Conservation (phyloP, 768 basidiomycete species). For the Coprinopsis sp. region DNA sequence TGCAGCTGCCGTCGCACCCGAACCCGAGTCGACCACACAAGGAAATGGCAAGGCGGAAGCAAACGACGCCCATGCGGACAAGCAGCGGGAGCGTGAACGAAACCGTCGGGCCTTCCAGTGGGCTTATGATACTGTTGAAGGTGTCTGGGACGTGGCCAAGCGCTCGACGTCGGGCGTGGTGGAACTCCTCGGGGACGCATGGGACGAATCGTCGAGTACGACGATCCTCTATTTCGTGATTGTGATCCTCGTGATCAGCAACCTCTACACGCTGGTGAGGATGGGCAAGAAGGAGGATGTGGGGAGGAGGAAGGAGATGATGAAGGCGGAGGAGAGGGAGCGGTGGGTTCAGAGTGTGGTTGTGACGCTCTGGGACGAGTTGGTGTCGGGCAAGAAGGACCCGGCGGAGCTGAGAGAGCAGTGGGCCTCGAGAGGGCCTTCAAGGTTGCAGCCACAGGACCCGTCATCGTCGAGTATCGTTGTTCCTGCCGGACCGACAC, state of each 20-base stretch:
- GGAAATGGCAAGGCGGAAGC: background rate
- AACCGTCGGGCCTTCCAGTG: conserved; percentile 75
- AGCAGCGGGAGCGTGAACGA: conserved; percentile 63
- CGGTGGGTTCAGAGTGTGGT: conserved; percentile 72
- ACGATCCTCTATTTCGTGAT: conserved; percentile 73
- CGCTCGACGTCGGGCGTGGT: conserved; percentile 68
- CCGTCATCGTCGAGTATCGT: conserved; percentile 6
- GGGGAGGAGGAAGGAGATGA: conserved; percentile 45
- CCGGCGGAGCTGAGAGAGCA: conserved; percentile 9
- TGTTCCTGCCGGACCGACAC: background rate
- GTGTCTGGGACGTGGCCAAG: conserved; percentile 64
- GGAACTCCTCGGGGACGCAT: conserved; percentile 74
- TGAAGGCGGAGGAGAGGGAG: conserved; percentile 62
- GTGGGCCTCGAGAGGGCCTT: conserved; percentile 2
- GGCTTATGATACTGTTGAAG: conserved; percentile 85
- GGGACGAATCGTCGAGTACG: conserved; percentile 72
- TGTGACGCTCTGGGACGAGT: conserved; percentile 67
- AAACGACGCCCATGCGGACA: conserved; percentile 25
- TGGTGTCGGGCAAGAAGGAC: conserved; percentile 42
- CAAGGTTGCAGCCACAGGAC: background rate
- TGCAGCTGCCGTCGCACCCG: conserved; percentile 31
- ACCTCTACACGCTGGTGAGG: conserved; percentile 58
- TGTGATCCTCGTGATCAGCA: conserved; percentile 67
- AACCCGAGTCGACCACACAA: conserved; percentile 5
- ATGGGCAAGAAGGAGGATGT: conserved; percentile 36